Evolutionary conservation across 1,284 basidiomycete species (phyloP), one percentile per base, ranked within the genome.

Genomic region (Boletus subluridellus): DNA sequence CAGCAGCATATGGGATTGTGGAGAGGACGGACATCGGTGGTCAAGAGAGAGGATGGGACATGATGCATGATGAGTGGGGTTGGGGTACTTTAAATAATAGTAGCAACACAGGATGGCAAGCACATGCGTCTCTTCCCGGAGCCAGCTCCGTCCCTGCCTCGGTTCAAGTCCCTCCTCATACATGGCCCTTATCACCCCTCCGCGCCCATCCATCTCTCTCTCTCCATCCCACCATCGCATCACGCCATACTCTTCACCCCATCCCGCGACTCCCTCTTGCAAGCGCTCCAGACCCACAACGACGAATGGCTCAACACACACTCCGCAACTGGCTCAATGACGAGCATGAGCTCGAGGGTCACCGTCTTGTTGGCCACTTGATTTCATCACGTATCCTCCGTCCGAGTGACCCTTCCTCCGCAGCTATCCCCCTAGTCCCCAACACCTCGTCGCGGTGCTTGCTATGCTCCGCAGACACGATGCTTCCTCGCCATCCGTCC

Each of bases 371-470:
- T 64, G 59, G 83, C 79, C 42, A 26, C 51, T 62, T 53, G 49
- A 63, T 63, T 49, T 41, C 38, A 44, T 47, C 61, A 9, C 49
- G 21, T 46, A 15, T 47, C 32, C 47, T 39, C 52, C 55, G 60
- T 55, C 45, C 59, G 37, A 51, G 41, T 58, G 52, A 55, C 56
- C 55, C 55, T 64, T 48, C 54, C 54, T 53, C 35, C 41, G 10
- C 64, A 91, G 89, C 63, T 91, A 90, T 69, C 86, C 88, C 8
- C 79, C 82, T 14, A 83, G 80, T 9, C 77, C 83, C 17, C 74
- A 79, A 9, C 87, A 90, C 66, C 73, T 89, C 34, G 74, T 77
- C 8, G 72, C 84, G 15, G 65, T 86, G 7, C 72, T 91, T 49
- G 80, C 84, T 5, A 76, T 80, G 70, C 76, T 87, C 49, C 78